phyloP scores from a whole-genome alignment of 1,284 basidiomycete genomes.

The Papiliotrema flavescens region DNA sequence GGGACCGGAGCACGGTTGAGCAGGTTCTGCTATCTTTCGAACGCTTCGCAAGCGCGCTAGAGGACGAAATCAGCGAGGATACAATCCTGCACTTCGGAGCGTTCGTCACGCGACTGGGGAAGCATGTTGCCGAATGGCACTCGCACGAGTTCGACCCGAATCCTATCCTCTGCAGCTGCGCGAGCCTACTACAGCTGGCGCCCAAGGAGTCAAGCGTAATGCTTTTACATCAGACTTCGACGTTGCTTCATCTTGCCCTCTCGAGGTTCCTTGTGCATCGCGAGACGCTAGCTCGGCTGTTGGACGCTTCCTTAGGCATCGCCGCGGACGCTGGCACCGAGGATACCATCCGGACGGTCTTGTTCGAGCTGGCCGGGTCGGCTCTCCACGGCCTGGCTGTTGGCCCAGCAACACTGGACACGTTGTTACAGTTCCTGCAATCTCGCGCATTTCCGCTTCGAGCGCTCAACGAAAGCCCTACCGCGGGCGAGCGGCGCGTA shows the following conservation, averaged over 20 bases:
- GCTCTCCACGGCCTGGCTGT: constrained; percentile 24
- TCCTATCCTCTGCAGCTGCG: constrained; percentile 18
- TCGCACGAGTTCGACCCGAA: constrained; percentile 32
- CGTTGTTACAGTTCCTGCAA: constrained; percentile 21
- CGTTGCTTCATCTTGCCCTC: constrained; percentile 28
- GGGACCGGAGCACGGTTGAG: constrained; percentile 18
- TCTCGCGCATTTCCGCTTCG: constrained; percentile 2
- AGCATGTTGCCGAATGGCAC: constrained; percentile 35
- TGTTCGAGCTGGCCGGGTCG: constrained; percentile 23
- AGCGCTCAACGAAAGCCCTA: background rate
- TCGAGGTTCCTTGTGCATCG: constrained; percentile 20
- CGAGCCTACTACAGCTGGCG: constrained; percentile 13
- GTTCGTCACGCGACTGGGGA: constrained; percentile 31
- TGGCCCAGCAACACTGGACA: constrained; percentile 15
- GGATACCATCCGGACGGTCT: constrained; percentile 26
- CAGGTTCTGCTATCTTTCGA: constrained; percentile 24
- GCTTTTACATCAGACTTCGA: constrained; percentile 33
- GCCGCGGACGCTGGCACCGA: constrained; percentile 13
- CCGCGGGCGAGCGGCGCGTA: background rate
- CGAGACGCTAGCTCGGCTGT: constrained; percentile 8
- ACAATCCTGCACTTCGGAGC: constrained; percentile 23
- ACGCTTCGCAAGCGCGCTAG: constrained; percentile 11
- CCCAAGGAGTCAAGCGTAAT: constrained; percentile 3
- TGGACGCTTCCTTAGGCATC: constrained; percentile 7
- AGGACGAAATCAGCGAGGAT: constrained; percentile 21